phyloP scores from a whole-genome alignment of 1,284 basidiomycete species.

The Mycosarcoma mackinlayi region DNA sequence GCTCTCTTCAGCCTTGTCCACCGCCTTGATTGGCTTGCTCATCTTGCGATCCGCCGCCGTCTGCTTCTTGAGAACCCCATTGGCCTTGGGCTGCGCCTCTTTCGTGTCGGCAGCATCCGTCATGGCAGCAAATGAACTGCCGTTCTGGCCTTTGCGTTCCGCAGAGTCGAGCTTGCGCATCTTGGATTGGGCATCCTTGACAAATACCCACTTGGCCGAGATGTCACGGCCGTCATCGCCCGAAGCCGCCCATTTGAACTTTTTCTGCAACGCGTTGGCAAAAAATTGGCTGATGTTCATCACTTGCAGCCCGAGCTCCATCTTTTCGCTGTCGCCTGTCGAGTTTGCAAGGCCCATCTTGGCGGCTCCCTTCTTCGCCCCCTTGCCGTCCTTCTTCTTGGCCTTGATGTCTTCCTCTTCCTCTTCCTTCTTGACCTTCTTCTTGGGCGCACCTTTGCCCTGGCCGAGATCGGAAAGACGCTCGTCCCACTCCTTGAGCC shows the following conservation, averaged over 20 bases:
- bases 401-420: slow-evolving; percentile 49
- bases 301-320: slow-evolving; percentile 63
- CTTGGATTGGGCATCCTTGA: slow-evolving; percentile 59
- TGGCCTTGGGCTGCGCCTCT: slow-evolving; percentile 24
- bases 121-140: slow-evolving; percentile 47
- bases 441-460: slow-evolving; percentile 31
- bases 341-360: slow-evolving; percentile 44
- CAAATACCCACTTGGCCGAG: slow-evolving; percentile 59
- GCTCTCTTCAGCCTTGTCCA: slow-evolving; percentile 33
- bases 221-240: slow-evolving; percentile 57
- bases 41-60: slow-evolving; percentile 29
- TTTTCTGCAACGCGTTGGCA: slow-evolving; percentile 66
- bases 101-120: slow-evolving; percentile 35
- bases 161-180: slow-evolving; percentile 60
- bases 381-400: slow-evolving; percentile 30
- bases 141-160: slow-evolving; percentile 41
- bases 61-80: slow-evolving; percentile 35
- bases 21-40: slow-evolving; percentile 29
- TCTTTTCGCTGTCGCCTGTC: slow-evolving; percentile 61
- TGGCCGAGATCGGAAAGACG: slow-evolving; percentile 45
- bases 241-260: slow-evolving; percentile 65
- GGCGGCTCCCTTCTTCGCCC: slow-evolving; percentile 32
- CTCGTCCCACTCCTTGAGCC: slow-evolving; percentile 67
- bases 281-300: slow-evolving; percentile 65
- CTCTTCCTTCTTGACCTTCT: slow-evolving; percentile 56